These are phyloP conservation scores for Halocafeteria seosinensis DNA, from an alignment of 108 stramenopile species.

Conservation along the genomic window DNA sequence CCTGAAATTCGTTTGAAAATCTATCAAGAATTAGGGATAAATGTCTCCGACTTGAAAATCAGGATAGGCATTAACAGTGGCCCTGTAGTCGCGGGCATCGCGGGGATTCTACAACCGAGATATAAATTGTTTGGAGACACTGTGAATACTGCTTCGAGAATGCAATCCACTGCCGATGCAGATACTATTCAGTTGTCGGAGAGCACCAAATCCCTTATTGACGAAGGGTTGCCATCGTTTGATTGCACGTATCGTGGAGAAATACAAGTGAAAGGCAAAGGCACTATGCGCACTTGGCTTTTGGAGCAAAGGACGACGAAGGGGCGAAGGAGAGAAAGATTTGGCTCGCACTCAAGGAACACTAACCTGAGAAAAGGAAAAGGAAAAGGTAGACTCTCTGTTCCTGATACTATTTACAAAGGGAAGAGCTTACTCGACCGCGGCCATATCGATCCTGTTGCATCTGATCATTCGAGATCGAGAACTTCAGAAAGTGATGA, in stretches of 20 bases:
- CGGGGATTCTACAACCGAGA: constrained; percentile 18
- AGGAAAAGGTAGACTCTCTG: no score
- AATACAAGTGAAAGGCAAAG: constrained; percentile 30
- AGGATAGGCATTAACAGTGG: constrained; percentile 29
- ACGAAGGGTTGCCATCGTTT: constrained; percentile 1
- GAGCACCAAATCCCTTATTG: constrained; percentile 8
- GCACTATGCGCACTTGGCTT: constrained; percentile 21
- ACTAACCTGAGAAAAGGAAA: no score
- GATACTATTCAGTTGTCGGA: constrained; percentile 8
- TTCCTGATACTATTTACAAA: no score
- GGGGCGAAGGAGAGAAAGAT: no score
- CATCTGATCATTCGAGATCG: no score
- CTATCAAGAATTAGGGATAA: not conserved
- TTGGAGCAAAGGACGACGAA: no score
- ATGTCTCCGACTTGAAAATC: constrained; percentile 11
- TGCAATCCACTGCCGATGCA: constrained; percentile 16
- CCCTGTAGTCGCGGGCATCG: constrained; percentile 24
- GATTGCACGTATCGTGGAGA: constrained; percentile 4
- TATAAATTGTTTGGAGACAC: constrained; percentile 33
- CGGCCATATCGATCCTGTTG: no score
- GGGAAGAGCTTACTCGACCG: no score
- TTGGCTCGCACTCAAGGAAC: no score
- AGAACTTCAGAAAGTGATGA: no score
- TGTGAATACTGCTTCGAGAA: constrained; percentile 31
- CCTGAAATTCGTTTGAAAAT: not conserved